Conservation (phyloP, 257 asterid species). For the Parsonsia alboflavescens region DNA sequence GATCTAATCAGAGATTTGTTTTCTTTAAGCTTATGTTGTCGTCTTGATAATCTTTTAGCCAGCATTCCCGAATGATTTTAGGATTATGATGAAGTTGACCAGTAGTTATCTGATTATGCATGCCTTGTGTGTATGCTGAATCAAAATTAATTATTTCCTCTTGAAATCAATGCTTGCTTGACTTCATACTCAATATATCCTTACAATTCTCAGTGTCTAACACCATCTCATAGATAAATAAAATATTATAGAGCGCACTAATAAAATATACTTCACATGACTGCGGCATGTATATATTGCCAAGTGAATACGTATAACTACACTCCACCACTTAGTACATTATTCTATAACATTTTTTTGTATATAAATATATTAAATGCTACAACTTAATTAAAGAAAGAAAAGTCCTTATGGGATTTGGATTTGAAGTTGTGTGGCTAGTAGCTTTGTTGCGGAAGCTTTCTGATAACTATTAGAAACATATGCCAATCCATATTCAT, state of each 20-base stretch:
- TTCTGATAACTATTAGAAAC: no score
- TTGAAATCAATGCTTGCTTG: neutral
- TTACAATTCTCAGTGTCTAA: neutral
- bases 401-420: neutral
- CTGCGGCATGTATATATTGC: no score
- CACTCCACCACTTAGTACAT: no score
- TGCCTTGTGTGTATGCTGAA: neutral
- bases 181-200: neutral
- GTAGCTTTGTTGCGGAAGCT: no score
- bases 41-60: conserved; percentile 4
- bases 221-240: neutral
- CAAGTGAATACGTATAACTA: no score
- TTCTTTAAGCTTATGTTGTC: neutral
- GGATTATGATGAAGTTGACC: neutral
- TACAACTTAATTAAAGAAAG: neutral
- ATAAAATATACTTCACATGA: no score
- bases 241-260: no score
- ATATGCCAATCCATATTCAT: no score
- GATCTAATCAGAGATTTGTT: neutral
- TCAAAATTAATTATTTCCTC: neutral
- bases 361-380: no score
- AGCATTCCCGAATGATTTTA: neutral
- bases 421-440: no score
- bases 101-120: neutral
- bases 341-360: no score